Evolutionary conservation across 1,139 yeast species (phyloP).

Genomic region (Debaryomycetaceae sp.): DNA sequence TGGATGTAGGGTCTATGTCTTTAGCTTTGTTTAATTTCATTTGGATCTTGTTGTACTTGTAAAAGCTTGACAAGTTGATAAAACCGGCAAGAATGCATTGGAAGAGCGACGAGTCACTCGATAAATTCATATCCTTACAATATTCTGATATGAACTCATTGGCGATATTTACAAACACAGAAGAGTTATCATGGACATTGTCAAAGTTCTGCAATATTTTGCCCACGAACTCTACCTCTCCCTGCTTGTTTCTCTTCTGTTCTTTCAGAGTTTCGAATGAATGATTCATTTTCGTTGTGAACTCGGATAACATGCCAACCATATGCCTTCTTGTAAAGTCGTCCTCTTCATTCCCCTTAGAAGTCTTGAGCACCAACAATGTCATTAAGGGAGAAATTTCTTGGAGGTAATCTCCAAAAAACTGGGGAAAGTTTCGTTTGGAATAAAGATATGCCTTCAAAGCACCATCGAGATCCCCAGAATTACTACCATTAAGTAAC

Average conservation of each 20-base stretch:
- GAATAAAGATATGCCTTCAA: conserved; percentile 56
- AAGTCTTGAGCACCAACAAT: conserved; percentile 36
- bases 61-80: conserved; percentile 66
- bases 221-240: conserved; percentile 38
- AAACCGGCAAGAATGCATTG: conserved; percentile 68
- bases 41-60: conserved; percentile 57
- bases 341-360: conserved; percentile 8
- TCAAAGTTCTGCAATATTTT: conserved; percentile 36
- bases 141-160: conserved; percentile 62
- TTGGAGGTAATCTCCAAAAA: conserved; percentile 31
- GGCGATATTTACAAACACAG: conserved; percentile 35
- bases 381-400: conserved; percentile 56
- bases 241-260: conserved; percentile 12
- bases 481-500: conserved; percentile 28
- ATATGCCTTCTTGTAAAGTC: conserved; percentile 17
- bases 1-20: conserved; percentile 2
- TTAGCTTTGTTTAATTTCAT: conserved; percentile 23
- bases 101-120: conserved; percentile 70
- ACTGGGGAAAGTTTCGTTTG: conserved; percentile 46
- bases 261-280: conserved; percentile 20
- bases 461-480: conserved; percentile 21
- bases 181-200: conserved; percentile 29
- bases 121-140: conserved; percentile 59
- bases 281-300: conserved; percentile 22
- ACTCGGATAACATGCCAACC: conserved; percentile 18